A percentile compares a stretch with the other conserved stretches of the same genome.
These are phyloP conservation scores for Aspergillus pseudonomiae DNA, from an alignment of 2,329 filamentous ascomycete genomes.

Conservation along the genomic window DNA sequence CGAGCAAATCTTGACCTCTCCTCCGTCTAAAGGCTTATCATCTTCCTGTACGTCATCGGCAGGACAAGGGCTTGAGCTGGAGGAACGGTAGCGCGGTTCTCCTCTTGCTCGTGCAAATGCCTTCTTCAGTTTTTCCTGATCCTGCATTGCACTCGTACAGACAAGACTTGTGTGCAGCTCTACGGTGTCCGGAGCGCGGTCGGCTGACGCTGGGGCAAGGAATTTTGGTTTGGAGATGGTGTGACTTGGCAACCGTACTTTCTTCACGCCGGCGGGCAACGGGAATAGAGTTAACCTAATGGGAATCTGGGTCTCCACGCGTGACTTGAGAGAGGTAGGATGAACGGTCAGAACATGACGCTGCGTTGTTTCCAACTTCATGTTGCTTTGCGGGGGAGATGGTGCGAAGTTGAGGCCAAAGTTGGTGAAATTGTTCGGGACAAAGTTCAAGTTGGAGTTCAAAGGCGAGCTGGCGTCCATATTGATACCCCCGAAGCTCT, in stretches of 20 bases:
- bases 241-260: constrained; percentile 82
- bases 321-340: constrained; percentile 76
- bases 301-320: constrained; percentile 95
- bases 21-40: constrained; percentile 79
- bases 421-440: constrained; percentile 30
- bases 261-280: constrained; percentile 74
- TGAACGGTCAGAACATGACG: constrained; percentile 60
- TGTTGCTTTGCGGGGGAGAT: constrained; percentile 30
- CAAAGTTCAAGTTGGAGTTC: constrained; percentile 43
- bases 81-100: constrained; percentile 40
- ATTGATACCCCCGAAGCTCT: constrained; percentile 49
- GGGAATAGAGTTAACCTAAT: constrained; percentile 79
- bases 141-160: constrained; percentile 88
- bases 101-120: constrained; percentile 65
- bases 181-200: constrained; percentile 70
- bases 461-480: constrained; percentile 49
- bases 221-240: constrained; percentile 95
- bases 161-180: constrained; percentile 82
- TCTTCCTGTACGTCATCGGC: constrained; percentile 63
- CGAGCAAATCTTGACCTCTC: constrained; percentile 87
- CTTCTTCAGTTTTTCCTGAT: constrained; percentile 65
- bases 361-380: constrained; percentile 35
- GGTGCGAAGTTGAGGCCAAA: constrained; percentile 43
- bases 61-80: constrained; percentile 41
- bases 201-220: constrained; percentile 70